Conservation (phyloP, 257 asterid genomes). For the Salvia rosmarinus region DNA sequence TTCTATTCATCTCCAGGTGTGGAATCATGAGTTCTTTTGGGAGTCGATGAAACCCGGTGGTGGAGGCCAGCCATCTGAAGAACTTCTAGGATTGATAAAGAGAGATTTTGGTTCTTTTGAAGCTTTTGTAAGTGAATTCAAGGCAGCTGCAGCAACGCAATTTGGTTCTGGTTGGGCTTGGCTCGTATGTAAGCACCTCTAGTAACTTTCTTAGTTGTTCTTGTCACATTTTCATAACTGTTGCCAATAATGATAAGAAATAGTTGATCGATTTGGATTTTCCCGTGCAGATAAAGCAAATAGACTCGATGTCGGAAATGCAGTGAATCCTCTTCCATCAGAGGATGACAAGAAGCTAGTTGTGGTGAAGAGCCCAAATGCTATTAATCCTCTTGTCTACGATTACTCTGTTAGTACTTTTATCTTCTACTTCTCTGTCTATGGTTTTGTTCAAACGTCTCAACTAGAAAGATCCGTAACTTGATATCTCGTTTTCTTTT, state of each 20-base stretch:
- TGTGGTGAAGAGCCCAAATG: constrained; percentile 93
- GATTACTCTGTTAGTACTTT: constrained; percentile 73
- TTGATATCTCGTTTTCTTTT: constrained; percentile 20
- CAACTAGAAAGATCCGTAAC: too few relatives aligned
- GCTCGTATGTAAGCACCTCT: constrained; percentile 77
- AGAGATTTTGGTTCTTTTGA: constrained; percentile 95
- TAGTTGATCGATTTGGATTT: constrained; percentile 15
- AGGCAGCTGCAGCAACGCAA: constrained; percentile 88
- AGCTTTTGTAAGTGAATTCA: constrained; percentile 68
- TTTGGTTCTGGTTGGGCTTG: constrained; percentile 99
- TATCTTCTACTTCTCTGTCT: constrained; percentile 2
- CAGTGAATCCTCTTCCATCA: constrained; percentile 74
- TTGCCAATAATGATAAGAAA: background rate
- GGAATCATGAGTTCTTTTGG: constrained; percentile 98
- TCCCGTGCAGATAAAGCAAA: constrained; percentile 72
- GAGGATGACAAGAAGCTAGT: constrained; percentile 87
- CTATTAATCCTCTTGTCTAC: constrained; percentile 94
- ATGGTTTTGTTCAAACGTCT: too few relatives aligned
- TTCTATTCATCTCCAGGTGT: too few relatives aligned
- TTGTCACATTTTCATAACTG: background rate
- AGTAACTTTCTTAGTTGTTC: background rate
- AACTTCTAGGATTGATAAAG: constrained; percentile 63
- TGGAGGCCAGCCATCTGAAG: constrained; percentile 88
- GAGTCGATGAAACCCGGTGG: constrained; percentile 95
- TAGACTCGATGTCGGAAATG: constrained; percentile 76